Conservation (phyloP, 768 basidiomycete species). For the Mycena vulgaris region DNA sequence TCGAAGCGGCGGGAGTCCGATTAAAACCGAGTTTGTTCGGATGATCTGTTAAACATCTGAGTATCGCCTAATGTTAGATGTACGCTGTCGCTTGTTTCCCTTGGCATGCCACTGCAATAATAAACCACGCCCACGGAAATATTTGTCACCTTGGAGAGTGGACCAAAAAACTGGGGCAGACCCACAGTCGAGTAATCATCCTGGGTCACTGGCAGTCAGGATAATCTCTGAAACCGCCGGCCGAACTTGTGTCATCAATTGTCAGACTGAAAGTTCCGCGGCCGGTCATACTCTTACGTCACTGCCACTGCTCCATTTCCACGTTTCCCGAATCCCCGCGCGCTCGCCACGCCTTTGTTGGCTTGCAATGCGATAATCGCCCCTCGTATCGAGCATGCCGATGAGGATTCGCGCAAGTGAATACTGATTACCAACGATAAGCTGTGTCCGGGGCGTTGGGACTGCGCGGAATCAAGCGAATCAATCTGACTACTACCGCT, state of each 20-base stretch:
- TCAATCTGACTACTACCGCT: not conserved
- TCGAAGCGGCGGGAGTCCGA: too few species aligned
- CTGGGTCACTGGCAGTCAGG: too few species aligned
- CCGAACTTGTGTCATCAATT: not conserved
- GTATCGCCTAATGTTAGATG: too few species aligned
- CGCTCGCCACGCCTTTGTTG: constrained; percentile 19
- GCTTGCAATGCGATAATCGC: not conserved
- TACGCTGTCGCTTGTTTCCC: too few species aligned
- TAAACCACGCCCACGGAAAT: too few species aligned
- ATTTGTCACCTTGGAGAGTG: too few species aligned
- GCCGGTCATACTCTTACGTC: not conserved
- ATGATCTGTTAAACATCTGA: too few species aligned
- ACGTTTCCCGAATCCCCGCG: not conserved
- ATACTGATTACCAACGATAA: constrained; percentile 23
- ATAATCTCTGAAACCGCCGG: too few species aligned
- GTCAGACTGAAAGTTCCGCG: not conserved
- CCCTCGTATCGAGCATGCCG: not conserved
- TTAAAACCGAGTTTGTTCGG: too few species aligned
- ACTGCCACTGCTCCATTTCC: not conserved
- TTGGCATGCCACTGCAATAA: too few species aligned
- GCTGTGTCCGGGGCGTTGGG: not conserved
- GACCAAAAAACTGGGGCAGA: too few species aligned
- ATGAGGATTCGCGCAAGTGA: not conserved
- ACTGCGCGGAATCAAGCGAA: not conserved
- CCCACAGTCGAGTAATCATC: too few species aligned